Conservation (phyloP, 345 rosid species). For the Mallotus nudiflorus region DNA sequence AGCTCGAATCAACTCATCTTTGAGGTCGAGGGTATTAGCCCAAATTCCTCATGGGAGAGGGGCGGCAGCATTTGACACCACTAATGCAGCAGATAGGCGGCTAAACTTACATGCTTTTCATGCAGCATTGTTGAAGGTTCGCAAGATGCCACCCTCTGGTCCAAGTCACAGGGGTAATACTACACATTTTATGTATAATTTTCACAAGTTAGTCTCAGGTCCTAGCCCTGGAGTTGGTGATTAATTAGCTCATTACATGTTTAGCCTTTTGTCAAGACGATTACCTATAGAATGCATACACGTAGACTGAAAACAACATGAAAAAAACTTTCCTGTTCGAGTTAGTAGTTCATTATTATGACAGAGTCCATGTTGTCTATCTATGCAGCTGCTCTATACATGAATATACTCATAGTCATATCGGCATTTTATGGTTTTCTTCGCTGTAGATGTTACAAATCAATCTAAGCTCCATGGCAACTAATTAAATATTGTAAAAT, state of each 20-base stretch:
- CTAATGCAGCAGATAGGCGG: background rate
- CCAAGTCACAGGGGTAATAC: constrained; percentile 8
- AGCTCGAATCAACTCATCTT: background rate
- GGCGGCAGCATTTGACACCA: background rate
- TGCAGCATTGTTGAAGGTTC: background rate
- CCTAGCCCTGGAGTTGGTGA: constrained; percentile 8
- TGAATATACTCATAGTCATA: too few species aligned
- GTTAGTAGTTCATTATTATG: too few species aligned
- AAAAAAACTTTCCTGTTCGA: too few species aligned
- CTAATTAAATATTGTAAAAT: too few species aligned
- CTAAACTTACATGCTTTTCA: background rate
- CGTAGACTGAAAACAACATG: too few species aligned
- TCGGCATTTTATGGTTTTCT: too few species aligned
- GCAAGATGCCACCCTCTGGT: background rate
- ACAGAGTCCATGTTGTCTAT: too few species aligned
- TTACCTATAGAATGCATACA: too few species aligned
- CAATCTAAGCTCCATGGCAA: too few species aligned
- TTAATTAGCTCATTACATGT: background rate
- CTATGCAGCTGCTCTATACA: too few species aligned
- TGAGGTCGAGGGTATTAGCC: background rate
- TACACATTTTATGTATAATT: background rate
- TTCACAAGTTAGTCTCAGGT: background rate
- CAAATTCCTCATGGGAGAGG: background rate
- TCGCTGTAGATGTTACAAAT: too few species aligned
- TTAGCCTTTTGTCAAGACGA: too few species aligned